phyloP scores from a whole-genome alignment of 805 yeast genomes.

The Kuraishia floccosa region DNA sequence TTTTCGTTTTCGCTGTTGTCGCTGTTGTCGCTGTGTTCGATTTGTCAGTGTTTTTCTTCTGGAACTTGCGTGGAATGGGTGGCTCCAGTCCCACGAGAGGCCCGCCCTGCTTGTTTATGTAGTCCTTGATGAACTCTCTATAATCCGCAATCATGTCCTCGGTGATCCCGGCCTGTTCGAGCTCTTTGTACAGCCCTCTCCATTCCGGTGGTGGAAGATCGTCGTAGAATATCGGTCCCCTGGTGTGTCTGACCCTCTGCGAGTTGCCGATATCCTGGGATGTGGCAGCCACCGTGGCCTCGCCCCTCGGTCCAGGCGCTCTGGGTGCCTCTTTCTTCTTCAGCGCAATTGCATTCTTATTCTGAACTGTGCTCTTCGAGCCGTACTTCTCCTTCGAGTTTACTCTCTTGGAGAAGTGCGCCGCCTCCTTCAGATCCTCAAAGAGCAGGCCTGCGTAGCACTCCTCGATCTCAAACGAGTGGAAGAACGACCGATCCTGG shows the following conservation, averaged over 20 bases:
- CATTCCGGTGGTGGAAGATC: conserved; percentile 78
- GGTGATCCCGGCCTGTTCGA: conserved; percentile 68
- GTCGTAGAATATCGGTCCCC: conserved; percentile 61
- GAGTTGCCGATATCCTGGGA: conserved; percentile 30
- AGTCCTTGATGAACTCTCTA: conserved; percentile 70
- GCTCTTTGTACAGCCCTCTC: conserved; percentile 61
- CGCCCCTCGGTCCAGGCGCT: conserved; percentile 60
- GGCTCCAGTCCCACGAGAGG: conserved; percentile 79
- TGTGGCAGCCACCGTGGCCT: conserved; percentile 12
- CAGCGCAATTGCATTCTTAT: conserved; percentile 80
- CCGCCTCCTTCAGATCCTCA: conserved; percentile 82
- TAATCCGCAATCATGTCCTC: conserved; percentile 88
- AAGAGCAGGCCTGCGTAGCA: conserved; percentile 80
- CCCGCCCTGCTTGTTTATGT: conserved; percentile 64
- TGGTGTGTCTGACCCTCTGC: conserved; percentile 43
- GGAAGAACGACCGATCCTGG: conserved; percentile 93
- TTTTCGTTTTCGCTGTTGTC: conserved; percentile 12
- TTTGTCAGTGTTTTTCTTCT: conserved; percentile 12
- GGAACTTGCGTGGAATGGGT: conserved; percentile 61
- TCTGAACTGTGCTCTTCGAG: conserved; percentile 73
- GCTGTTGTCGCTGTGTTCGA: conserved; percentile 9
- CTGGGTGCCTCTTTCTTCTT: conserved; percentile 32
- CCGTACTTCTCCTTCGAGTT: conserved; percentile 70
- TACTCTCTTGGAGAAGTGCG: conserved; percentile 74
- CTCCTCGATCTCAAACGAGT: conserved; percentile 86